A percentile compares a stretch with the other conserved stretches of the same genome.
phyloP scores from a whole-genome alignment of 306 rosid genomes.

The Trifolium fragiferum region DNA sequence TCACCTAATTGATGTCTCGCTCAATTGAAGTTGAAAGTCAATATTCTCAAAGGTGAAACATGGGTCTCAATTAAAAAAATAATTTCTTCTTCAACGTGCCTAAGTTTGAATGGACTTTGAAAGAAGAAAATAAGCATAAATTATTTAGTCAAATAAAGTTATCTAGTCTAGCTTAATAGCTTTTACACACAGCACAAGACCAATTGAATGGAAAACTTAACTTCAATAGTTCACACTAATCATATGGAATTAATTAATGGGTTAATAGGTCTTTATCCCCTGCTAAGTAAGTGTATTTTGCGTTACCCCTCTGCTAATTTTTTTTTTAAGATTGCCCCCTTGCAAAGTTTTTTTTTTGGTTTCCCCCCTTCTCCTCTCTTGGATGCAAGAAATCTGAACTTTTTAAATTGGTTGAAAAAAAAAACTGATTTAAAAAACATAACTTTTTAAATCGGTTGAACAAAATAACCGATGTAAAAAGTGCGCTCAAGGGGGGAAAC shows the following conservation, averaged over 20 bases:
- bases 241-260: neutral
- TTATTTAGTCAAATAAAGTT: neutral
- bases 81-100: neutral
- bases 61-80: neutral
- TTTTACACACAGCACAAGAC: slow-evolving; percentile 2
- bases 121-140: neutral
- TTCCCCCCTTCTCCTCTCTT: too few species aligned
- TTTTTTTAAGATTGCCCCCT: too few species aligned
- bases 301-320: too few species aligned
- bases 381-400: too few species aligned
- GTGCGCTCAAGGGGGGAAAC: too few species aligned
- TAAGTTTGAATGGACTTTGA: slow-evolving; percentile 34
- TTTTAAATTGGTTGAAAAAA: too few species aligned
- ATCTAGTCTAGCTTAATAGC: neutral
- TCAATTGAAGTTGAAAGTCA: neutral
- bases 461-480: too few species aligned
- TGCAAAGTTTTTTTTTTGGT: too few species aligned
- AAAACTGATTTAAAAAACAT: too few species aligned
- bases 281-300: too few species aligned
- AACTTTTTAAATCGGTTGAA: too few species aligned
- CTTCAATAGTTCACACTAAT: neutral
- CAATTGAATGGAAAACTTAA: slow-evolving; percentile 22
- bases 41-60: slow-evolving; percentile 1
- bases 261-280: too few species aligned
- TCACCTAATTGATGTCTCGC: slow-evolving; percentile 23